These are phyloP conservation scores for Penicillium capsulatum DNA, from an alignment of 2,329 filamentous ascomycete genomes.

Conservation along the genomic window DNA sequence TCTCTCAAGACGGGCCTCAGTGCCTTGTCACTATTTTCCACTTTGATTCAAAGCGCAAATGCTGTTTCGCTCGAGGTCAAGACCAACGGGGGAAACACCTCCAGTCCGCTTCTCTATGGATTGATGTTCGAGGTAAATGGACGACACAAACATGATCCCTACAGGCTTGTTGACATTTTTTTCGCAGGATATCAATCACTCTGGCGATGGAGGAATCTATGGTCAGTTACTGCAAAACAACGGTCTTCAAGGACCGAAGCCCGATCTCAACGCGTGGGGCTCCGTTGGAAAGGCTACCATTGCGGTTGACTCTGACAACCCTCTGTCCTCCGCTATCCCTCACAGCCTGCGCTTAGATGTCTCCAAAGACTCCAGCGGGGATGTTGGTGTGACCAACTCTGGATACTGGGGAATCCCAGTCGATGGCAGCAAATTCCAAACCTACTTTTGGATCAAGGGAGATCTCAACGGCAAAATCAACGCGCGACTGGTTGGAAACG, in stretches of 20 bases:
- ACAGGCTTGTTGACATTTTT: not conserved
- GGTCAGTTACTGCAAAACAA: slow-evolving; percentile 67
- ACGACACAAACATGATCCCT: not conserved
- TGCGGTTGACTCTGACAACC: slow-evolving; percentile 47
- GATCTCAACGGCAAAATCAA: slow-evolving; percentile 17
- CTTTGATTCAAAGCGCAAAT: not conserved
- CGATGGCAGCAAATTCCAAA: slow-evolving; percentile 17
- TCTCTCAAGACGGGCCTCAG: not conserved
- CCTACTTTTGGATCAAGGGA: slow-evolving; percentile 25
- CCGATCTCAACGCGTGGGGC: slow-evolving; percentile 47
- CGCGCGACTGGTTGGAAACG: slow-evolving; percentile 15
- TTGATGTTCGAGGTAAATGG: slow-evolving; percentile 41
- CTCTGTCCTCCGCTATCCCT: slow-evolving; percentile 52
- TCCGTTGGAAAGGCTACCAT: slow-evolving; percentile 44
- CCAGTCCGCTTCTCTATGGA: slow-evolving; percentile 40
- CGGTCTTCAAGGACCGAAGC: slow-evolving; percentile 58
- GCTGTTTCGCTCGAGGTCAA: slow-evolving; percentile 1
- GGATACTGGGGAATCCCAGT: slow-evolving; percentile 30
- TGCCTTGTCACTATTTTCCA: not conserved
- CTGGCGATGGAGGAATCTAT: slow-evolving; percentile 69
- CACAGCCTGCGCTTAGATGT: slow-evolving; percentile 46
- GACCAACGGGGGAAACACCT: slow-evolving; percentile 33
- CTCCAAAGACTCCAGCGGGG: slow-evolving; percentile 21
- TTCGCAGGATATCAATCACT: slow-evolving; percentile 59
- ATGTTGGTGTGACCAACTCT: slow-evolving; percentile 43